phyloP scores from a whole-genome alignment of 169 alveolate species.

The Plasmodium relictum region DNA sequence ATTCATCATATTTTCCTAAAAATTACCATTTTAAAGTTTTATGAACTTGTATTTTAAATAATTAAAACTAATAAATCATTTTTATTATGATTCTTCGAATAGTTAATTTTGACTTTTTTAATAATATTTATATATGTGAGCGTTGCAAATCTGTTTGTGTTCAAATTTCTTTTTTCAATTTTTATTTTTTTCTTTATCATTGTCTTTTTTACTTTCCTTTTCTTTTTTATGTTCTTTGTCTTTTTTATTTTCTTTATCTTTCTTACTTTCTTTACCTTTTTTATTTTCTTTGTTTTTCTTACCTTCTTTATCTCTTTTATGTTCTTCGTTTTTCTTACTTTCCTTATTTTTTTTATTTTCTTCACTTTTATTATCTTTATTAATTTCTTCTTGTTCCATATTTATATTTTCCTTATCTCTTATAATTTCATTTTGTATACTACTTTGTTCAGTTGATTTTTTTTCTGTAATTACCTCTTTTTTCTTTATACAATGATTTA shows the following conservation, averaged over 20 bases:
- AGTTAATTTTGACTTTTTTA: too few relatives aligned
- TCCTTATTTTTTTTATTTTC: background rate
- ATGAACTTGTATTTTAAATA: too few relatives aligned
- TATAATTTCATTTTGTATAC: conserved; percentile 4
- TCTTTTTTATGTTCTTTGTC: background rate
- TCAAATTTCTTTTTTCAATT: background rate
- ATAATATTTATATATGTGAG: too few relatives aligned
- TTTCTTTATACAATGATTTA: background rate
- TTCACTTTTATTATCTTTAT: conserved; percentile 1
- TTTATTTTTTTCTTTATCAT: background rate
- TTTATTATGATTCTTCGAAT: too few relatives aligned
- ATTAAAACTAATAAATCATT: too few relatives aligned
- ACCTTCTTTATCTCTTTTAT: background rate
- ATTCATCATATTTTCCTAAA: too few relatives aligned
- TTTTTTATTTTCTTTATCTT: background rate
- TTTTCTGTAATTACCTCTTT: conserved; percentile 9
- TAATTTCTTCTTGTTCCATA: background rate
- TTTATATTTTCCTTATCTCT: background rate
- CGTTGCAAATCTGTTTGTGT: too few relatives aligned
- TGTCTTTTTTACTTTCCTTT: background rate
- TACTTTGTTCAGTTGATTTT: background rate
- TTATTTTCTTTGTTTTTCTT: background rate
- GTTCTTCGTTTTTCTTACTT: background rate
- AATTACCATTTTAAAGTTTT: too few relatives aligned
- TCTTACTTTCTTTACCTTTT: background rate